These are phyloP conservation scores for Quercus aquifolioides DNA, from an alignment of 306 rosid species.

Conservation along the genomic window DNA sequence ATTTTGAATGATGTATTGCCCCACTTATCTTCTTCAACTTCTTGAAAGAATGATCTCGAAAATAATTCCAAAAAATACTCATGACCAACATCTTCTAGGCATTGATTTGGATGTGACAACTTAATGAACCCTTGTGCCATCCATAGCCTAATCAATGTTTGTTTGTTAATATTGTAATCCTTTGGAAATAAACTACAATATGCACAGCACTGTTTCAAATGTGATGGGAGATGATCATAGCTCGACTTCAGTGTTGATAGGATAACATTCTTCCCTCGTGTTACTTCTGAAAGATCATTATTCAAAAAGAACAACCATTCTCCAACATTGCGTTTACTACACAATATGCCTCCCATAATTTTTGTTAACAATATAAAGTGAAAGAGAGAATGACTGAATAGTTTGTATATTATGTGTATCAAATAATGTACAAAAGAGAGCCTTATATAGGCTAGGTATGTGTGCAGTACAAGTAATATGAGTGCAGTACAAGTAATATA, in stretches of 20 bases:
- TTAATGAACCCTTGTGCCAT: constrained; percentile 39
- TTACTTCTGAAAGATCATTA: fast-evolving
- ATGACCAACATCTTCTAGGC: constrained; percentile 35
- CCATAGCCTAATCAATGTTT: constrained; percentile 33
- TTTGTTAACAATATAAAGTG: no score
- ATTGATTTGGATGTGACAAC: neutral
- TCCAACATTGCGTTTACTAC: fast-evolving
- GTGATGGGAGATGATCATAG: constrained; percentile 24
- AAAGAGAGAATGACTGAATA: no score
- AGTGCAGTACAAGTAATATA: no score
- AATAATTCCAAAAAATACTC: constrained; percentile 28
- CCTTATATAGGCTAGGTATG: no score
- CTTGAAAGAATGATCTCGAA: constrained; percentile 34
- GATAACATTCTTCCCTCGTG: constrained; percentile 12
- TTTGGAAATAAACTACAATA: constrained; percentile 26
- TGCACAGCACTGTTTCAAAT: constrained; percentile 33
- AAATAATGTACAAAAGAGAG: no score
- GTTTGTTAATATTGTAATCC: constrained; percentile 12
- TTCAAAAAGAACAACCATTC: fast-evolving
- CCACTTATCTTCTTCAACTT: neutral
- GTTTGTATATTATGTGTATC: no score
- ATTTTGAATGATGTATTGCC: constrained; percentile 6
- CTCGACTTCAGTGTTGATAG: constrained; percentile 1
- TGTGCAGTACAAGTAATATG: no score
- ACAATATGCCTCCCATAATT: neutral